Base-by-base conservation (phyloP, 257 asterid species). In the Rhazya stricta region DNA sequence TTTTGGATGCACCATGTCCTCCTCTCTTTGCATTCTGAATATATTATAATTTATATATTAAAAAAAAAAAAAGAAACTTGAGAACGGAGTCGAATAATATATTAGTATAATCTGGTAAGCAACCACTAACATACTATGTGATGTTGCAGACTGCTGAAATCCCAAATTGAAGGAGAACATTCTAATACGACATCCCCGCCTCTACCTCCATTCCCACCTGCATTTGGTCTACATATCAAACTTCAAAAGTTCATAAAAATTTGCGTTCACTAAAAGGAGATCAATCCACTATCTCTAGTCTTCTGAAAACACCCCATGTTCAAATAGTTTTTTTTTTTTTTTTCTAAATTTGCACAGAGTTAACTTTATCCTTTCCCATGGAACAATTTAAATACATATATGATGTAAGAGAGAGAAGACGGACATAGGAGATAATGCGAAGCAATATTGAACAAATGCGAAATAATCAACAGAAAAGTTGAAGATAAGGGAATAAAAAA, bases 171-270 rank as follows among this genome's bases (percentile, higher is more conserved):
- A 41, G 92, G 72, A 25, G 96, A 89, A 76, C 94, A 87, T 84
- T 94, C 97, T 83, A 94, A 83, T 70, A 94, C 84, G 42, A 94
- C 97, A 25, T 94, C 94, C 72, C 99, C 99, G 48, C 99, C 97
- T 85, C 87, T 81, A 73, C 99, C 99, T 74, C 99, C 99, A 86
- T 87, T 88, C 57, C 96, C 98, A 78, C 99, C 97, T 94, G 84
- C 84, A 87, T 72, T 69, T 50, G 18, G 73, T 69, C 73, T 48
- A 68, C 46, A 65, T 39, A 69, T 23, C 71, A 69, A 71, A 78
- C 45, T 70, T 34, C 0, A 16, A 25, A 39, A 41, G 21, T 45
- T 23, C 13, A 65, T 11, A 58, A 48, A n/a, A 42, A 58, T 13
- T 12, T 13, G 30, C 18, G n/a, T 19, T 9, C 29, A 21, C 18